Base-by-base conservation (phyloP, 2,329 filamentous ascomycete species). In the Fusarium sororula region DNA sequence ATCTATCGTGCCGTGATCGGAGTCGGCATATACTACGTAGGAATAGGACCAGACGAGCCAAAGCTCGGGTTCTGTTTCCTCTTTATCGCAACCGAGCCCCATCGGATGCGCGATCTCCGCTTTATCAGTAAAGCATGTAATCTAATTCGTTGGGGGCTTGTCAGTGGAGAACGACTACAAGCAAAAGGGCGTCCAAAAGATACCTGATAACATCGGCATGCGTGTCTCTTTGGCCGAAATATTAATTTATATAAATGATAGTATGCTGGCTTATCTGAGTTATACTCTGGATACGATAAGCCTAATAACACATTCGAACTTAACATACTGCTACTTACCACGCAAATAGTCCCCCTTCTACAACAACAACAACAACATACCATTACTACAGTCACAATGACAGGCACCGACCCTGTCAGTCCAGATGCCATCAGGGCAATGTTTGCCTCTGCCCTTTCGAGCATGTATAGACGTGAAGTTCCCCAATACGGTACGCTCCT, bases 391-490 rank as follows among this genome's bases (percentile, higher is more conserved):
- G 3, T 30, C 39, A 56, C 14, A 13, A 73, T 73, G 70, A 24
- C 42, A 22, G 26, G 24, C 13, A 66, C 50, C 45, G 61, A 58
- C 11, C 30, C 30, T 8, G 35, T 56, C 35, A 72, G 42, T 24
- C 68, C 72, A 15, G 72, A 74, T 41, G 26, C 59, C 18, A 68
- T 63, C 57, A 62, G 71, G 39, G 66, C 71, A 8, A 51, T 69
- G 66, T 82, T 82, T 62, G 77, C 80, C 12, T 63, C 77, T 1
- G 78, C 80, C 35, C 75, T 83, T 68, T 83, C 81, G 5, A 73
- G 74, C 32, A 82, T 83, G 81, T 83, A 83, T 63, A 75, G 75
- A 35, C 60, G 72, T 20, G 81, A 83, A 56, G 81, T 83, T 8
- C 81, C 81, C 2, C 63, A 82, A 12, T 83, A 83, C 44, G 79